Evolutionary conservation across 176 grass and related monocot species (phyloP), one percentile per base, ranked within the genome.

Genomic region (Oryza meyeriana): DNA sequence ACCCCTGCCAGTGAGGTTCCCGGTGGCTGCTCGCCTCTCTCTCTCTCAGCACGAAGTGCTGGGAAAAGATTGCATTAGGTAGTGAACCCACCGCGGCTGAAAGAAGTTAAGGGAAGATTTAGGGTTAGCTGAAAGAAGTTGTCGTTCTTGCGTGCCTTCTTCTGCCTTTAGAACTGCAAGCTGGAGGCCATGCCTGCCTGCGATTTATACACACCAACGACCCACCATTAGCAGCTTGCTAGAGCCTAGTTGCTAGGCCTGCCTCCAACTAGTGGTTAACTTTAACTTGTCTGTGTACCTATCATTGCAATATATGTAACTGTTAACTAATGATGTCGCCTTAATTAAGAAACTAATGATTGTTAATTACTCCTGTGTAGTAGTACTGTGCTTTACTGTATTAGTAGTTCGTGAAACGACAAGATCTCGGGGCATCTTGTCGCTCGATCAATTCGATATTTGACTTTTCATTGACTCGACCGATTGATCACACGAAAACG

Each of bases 41-140:
- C 32, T 20, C 20, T 70, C 33, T 55, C 16, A 2, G 2, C 2
- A 8, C 25, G 14, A 22, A 14, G 9, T 75, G 59, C 36, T 6
- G 7, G 8, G 10, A 41, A 67, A 68, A 84, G 69, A 64, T 64
- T 34, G 80, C 22, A 14, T 35, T 74, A 20, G 52, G 20, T 58
- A 52, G 44, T 42, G 13, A 67, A 32, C n/a, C 2, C n/a, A n/a
- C n/a, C n/a, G 18, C 8, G 12, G 12, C 31, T 9, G 22, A 24
- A 58, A 76, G 26, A 63, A 59, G 82, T 77, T 69, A n/a, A 27
- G 68, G 34, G 25, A 84, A 84, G 47, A 28, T 84, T 44, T 58
- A 77, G 25, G 82, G 64, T 69, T 77, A 41, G 73, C 33, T 84
- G 39, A 34, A 77, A 70, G 8, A 17, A 29, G 63, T 16, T n/a